These are phyloP conservation scores for Ganoderma leucocontextum DNA, from an alignment of 1,284 basidiomycete genomes.

Conservation along the genomic window DNA sequence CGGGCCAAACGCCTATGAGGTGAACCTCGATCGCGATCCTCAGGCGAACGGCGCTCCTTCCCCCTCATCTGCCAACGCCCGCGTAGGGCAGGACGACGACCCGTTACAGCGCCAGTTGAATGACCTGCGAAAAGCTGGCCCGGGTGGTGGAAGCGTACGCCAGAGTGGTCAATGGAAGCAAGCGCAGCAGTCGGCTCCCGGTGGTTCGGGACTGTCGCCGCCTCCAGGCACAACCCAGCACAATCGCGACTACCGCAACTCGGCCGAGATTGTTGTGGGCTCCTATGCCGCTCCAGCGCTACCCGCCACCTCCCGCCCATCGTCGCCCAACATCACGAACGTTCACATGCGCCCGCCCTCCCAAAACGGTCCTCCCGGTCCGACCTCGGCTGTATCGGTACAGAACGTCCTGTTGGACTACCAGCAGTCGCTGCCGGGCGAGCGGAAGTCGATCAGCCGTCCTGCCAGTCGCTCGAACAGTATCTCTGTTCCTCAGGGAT, in stretches of 20 bases:
- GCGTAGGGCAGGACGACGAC: slow-evolving; percentile 60
- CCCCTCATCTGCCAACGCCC: slow-evolving; percentile 17
- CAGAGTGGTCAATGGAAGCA: slow-evolving; percentile 62
- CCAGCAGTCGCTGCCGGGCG: slow-evolving; percentile 88
- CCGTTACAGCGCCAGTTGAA: slow-evolving; percentile 65
- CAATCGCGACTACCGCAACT: slow-evolving; percentile 62
- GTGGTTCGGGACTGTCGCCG: slow-evolving; percentile 34
- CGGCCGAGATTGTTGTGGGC: slow-evolving; percentile 81
- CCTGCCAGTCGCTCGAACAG: slow-evolving; percentile 41
- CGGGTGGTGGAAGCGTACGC: slow-evolving; percentile 39
- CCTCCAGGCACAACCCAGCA: slow-evolving; percentile 35
- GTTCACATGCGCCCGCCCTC: slow-evolving; percentile 79
- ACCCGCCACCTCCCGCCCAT: slow-evolving; percentile 61
- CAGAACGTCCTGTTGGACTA: slow-evolving; percentile 84
- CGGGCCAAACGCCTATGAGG: slow-evolving; percentile 70
- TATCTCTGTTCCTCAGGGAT: slow-evolving; percentile 37
- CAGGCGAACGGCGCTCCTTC: slow-evolving; percentile 38
- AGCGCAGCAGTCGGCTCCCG: slow-evolving; percentile 44
- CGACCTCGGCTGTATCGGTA: slow-evolving; percentile 56
- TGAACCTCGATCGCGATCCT: slow-evolving; percentile 70
- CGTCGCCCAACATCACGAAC: slow-evolving; percentile 78
- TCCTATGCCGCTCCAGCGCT: slow-evolving; percentile 56
- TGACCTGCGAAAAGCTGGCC: slow-evolving; percentile 48
- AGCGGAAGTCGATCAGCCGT: slow-evolving; percentile 68
- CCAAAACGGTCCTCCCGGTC: slow-evolving; percentile 44